Evolutionary conservation across 768 basidiomycete genomes (phyloP).

Genomic region (Boletus subparvulus): DNA sequence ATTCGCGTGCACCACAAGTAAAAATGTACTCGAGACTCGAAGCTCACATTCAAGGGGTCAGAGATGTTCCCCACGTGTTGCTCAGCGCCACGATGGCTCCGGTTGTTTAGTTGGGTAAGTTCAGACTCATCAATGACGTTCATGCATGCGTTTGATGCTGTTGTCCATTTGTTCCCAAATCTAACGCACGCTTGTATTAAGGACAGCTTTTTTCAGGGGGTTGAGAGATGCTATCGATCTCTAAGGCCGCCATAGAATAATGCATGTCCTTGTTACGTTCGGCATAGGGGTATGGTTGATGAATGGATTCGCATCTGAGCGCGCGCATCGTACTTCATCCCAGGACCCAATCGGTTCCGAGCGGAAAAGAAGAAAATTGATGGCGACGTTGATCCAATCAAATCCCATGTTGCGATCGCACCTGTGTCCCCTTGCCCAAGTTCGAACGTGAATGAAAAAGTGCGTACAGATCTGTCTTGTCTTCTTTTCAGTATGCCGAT

Average conservation of each 20-base stretch:
- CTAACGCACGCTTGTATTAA: neutral
- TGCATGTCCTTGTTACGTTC: slow-evolving; percentile 10
- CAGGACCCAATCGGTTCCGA: slow-evolving; percentile 14
- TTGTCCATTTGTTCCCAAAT: neutral
- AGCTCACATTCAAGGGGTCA: neutral
- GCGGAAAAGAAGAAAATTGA: slow-evolving; percentile 6
- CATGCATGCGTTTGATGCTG: neutral
- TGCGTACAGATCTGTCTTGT: neutral
- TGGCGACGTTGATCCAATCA: slow-evolving; percentile 13
- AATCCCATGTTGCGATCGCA: neutral
- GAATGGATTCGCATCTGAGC: slow-evolving; percentile 1
- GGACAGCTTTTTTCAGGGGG: neutral
- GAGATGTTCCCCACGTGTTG: slow-evolving; percentile 1
- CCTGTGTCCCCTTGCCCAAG: neutral
- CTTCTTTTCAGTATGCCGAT: slow-evolving; percentile 2
- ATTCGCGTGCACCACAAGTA: neutral
- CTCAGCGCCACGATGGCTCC: neutral
- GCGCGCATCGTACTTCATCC: neutral
- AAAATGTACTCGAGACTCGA: neutral
- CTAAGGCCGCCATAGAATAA: neutral
- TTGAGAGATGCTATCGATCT: neutral
- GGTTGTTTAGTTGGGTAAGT: neutral
- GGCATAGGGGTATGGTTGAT: neutral
- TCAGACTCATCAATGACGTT: neutral
- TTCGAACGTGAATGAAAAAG: slow-evolving; percentile 7